phyloP scores from a whole-genome alignment of 2,329 filamentous ascomycete species.

The Sclerotinia sclerotiorum region DNA sequence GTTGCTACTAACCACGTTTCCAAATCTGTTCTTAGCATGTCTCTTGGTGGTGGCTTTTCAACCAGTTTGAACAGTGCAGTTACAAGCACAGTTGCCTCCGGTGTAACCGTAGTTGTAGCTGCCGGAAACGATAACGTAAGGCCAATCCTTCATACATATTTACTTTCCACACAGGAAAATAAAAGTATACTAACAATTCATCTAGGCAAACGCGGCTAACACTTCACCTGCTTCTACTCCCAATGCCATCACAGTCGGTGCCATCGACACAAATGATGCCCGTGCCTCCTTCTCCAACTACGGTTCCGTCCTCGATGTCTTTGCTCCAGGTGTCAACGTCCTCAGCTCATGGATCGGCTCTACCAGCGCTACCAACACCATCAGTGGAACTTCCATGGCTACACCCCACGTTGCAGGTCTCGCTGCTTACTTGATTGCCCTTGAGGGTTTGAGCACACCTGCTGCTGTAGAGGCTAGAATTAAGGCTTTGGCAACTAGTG shows the following conservation, averaged over 20 bases:
- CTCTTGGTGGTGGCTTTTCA: constrained; percentile 50
- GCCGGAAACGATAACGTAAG: constrained; percentile 52
- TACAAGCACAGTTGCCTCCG: constrained; percentile 46
- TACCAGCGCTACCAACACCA: constrained; percentile 48
- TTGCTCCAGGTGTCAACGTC: constrained; percentile 50
- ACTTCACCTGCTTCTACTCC: constrained; percentile 51
- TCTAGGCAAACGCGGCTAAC: constrained; percentile 41
- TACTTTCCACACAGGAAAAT: too few species aligned
- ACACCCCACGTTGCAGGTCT: constrained; percentile 66
- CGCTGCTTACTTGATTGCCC: constrained; percentile 63
- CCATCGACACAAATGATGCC: constrained; percentile 45
- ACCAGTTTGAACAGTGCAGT: constrained; percentile 52
- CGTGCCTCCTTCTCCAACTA: constrained; percentile 52
- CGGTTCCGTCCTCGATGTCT: constrained; percentile 51
- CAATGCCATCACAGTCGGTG: constrained; percentile 54
- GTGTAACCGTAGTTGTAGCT: constrained; percentile 54
- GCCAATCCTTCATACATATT: background rate
- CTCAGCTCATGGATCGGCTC: constrained; percentile 49
- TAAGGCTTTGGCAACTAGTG: constrained; percentile 42
- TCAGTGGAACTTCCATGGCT: constrained; percentile 62
- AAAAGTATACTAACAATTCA: background rate
- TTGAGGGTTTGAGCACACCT: constrained; percentile 45
- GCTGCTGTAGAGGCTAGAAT: constrained; percentile 44
- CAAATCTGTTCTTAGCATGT: constrained; percentile 54
- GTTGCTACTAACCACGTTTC: constrained; percentile 37